phyloP scores from a whole-genome alignment of 768 basidiomycete genomes.

The Kwoniella europaea region DNA sequence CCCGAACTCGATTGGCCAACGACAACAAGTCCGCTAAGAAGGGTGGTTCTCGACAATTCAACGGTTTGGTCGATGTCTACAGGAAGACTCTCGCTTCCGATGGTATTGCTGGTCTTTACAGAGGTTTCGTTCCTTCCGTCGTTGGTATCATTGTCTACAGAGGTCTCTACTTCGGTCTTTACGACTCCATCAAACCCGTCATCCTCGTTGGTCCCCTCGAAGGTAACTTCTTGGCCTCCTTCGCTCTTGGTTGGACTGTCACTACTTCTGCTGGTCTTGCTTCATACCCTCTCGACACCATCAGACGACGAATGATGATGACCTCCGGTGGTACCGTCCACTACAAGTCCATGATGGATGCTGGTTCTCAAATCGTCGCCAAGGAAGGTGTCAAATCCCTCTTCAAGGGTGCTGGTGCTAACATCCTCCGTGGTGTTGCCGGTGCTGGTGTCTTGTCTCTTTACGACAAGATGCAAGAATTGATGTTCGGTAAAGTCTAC shows the following conservation, averaged over 20 bases:
- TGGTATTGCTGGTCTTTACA: slow-evolving; percentile 98
- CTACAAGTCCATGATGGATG: slow-evolving; percentile 99
- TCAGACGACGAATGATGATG: slow-evolving; percentile 99
- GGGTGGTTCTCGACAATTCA: slow-evolving; percentile 94
- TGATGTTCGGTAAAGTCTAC: slow-evolving; percentile 98
- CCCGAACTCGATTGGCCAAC: slow-evolving; percentile 87
- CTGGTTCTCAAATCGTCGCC: slow-evolving; percentile 87
- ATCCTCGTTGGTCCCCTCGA: slow-evolving; percentile 93
- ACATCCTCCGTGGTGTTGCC: slow-evolving; percentile 96
- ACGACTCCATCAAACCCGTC: slow-evolving; percentile 71
- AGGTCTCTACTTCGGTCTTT: slow-evolving; percentile 98
- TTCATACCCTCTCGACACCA: slow-evolving; percentile 66
- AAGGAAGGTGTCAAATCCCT: slow-evolving; percentile 95
- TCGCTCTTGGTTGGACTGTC: slow-evolving; percentile 97
- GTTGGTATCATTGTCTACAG: slow-evolving; percentile 99
- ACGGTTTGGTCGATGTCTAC: slow-evolving; percentile 96
- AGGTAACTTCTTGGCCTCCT: slow-evolving; percentile 96
- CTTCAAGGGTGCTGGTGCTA: slow-evolving; percentile 98
- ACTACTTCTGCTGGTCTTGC: slow-evolving; percentile 99
- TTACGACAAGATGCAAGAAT: slow-evolving; percentile 96
- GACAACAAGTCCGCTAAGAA: slow-evolving; percentile 89
- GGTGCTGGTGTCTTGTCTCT: slow-evolving; percentile 99
- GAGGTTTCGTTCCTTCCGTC: slow-evolving; percentile 98
- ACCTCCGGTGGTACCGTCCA: slow-evolving; percentile 92
- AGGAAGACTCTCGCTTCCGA: slow-evolving; percentile 95